Evolutionary conservation across 257 asterid species (phyloP).

Genomic region (Henckelia pumila): DNA sequence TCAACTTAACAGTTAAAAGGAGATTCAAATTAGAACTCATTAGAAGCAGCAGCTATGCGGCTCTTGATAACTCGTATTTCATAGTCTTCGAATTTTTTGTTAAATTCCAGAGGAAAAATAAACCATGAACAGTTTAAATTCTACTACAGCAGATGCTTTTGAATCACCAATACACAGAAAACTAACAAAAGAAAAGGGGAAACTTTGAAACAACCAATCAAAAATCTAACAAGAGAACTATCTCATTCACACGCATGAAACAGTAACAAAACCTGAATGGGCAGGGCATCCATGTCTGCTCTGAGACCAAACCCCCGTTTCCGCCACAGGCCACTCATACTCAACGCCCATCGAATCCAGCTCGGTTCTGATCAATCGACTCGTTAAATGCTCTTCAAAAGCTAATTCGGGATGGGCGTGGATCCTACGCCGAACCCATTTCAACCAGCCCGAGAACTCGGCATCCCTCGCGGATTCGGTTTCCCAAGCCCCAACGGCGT

Average conservation of each 20-base stretch:
- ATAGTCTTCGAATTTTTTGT: too few species aligned
- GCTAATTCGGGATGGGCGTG: slow-evolving; percentile 80
- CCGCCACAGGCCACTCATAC: too few species aligned
- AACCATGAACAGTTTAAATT: too few species aligned
- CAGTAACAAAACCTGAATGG: slow-evolving; percentile 53
- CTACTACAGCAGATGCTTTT: too few species aligned
- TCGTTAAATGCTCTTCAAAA: slow-evolving; percentile 68
- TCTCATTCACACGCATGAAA: neutral
- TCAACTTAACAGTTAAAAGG: neutral
- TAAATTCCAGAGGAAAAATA: too few species aligned
- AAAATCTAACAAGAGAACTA: too few species aligned
- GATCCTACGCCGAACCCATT: slow-evolving; percentile 60
- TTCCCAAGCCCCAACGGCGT: slow-evolving; percentile 28
- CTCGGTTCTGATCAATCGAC: slow-evolving; percentile 68
- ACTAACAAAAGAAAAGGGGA: too few species aligned
- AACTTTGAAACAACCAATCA: too few species aligned
- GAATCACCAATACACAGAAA: too few species aligned
- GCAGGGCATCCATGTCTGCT: slow-evolving; percentile 98
- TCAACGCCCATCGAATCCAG: slow-evolving; percentile 76
- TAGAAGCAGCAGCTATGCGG: too few species aligned
- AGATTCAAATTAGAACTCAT: neutral
- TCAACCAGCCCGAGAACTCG: slow-evolving; percentile 65
- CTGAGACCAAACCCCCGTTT: slow-evolving; percentile 80
- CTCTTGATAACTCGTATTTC: too few species aligned
- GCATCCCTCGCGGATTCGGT: slow-evolving; percentile 56